Evolutionary conservation across 805 yeast genomes (phyloP).

Genomic region (Kodamaea nitidulidarum): DNA sequence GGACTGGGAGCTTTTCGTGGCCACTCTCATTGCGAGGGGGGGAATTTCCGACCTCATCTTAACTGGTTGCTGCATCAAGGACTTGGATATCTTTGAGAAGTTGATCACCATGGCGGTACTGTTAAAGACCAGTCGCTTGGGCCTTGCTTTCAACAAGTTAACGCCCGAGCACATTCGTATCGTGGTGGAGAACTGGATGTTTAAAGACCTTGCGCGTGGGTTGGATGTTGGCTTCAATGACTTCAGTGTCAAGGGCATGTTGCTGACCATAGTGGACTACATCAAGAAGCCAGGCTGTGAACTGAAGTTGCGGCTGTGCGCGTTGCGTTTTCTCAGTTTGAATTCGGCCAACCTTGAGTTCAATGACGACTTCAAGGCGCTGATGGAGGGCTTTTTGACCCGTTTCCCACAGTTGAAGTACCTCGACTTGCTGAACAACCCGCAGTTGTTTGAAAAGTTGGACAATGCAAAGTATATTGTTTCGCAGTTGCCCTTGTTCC

Average conservation of each 20-base stretch:
- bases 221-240: conserved; percentile 85
- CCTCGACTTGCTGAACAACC: conserved; percentile 71
- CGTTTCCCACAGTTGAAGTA: conserved; percentile 58
- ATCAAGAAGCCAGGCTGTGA: conserved; percentile 18
- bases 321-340: conserved; percentile 50
- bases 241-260: conserved; percentile 35
- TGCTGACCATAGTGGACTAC: conserved; percentile 37
- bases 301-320: conserved; percentile 17
- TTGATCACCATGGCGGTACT: conserved; percentile 55
- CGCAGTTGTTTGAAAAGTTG: conserved; percentile 50
- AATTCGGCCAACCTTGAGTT: conserved; percentile 59
- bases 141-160: conserved; percentile 73
- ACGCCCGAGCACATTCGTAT: conserved; percentile 53
- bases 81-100: conserved; percentile 50
- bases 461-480: conserved; percentile 52
- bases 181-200: conserved; percentile 55
- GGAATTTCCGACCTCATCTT: conserved; percentile 77
- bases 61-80: conserved; percentile 68
- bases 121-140: conserved; percentile 56
- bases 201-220: conserved; percentile 51
- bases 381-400: conserved; percentile 49
- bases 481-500: conserved; percentile 64
- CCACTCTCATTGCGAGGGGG: conserved; percentile 62
- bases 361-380: conserved; percentile 44
- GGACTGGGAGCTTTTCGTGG: conserved; percentile 79